These are phyloP conservation scores for Chiua sp. DNA, from an alignment of 1,284 basidiomycete species.

Conservation along the genomic window DNA sequence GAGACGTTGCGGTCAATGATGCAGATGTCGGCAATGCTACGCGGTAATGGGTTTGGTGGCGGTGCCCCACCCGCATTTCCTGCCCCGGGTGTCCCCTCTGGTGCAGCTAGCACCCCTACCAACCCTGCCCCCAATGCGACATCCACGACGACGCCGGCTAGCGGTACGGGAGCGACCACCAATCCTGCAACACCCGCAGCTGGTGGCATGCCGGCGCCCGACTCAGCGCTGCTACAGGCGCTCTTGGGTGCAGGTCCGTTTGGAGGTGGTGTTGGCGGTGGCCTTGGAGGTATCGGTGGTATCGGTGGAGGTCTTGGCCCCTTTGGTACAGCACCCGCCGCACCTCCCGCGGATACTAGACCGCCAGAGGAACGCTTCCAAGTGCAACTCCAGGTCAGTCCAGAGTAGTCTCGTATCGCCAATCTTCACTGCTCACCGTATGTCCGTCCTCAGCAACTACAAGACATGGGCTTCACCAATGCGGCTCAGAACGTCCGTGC, in stretches of 20 bases:
- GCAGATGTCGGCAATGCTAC: slow-evolving; percentile 74
- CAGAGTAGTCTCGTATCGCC: background rate
- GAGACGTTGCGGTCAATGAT: slow-evolving; percentile 82
- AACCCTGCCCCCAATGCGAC: slow-evolving; percentile 21
- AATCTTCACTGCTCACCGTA: background rate
- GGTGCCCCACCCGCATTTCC: slow-evolving; percentile 47
- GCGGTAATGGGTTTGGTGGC: slow-evolving; percentile 41
- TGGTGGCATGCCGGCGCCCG: slow-evolving; percentile 25
- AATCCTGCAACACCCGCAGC: slow-evolving; percentile 4
- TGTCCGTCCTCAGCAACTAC: slow-evolving; percentile 66
- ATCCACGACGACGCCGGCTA: slow-evolving; percentile 14
- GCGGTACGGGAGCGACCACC: slow-evolving; percentile 24
- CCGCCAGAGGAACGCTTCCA: slow-evolving; percentile 91
- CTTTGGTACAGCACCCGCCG: slow-evolving; percentile 31
- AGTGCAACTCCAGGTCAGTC: slow-evolving; percentile 75
- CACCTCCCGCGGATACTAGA: slow-evolving; percentile 66
- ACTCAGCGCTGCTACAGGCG: slow-evolving; percentile 49
- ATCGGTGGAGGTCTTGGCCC: slow-evolving; percentile 34
- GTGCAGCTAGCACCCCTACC: slow-evolving; percentile 34
- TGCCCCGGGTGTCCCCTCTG: slow-evolving; percentile 57
- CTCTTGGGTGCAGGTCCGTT: slow-evolving; percentile 39
- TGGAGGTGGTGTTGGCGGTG: slow-evolving; percentile 13
- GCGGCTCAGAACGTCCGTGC: slow-evolving; percentile 90
- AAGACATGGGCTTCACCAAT: slow-evolving; percentile 88
- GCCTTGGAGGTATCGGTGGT: slow-evolving; percentile 33